Base-by-base conservation (phyloP, 2,329 filamentous ascomycete genomes). In the Fusarium mundagurra region DNA sequence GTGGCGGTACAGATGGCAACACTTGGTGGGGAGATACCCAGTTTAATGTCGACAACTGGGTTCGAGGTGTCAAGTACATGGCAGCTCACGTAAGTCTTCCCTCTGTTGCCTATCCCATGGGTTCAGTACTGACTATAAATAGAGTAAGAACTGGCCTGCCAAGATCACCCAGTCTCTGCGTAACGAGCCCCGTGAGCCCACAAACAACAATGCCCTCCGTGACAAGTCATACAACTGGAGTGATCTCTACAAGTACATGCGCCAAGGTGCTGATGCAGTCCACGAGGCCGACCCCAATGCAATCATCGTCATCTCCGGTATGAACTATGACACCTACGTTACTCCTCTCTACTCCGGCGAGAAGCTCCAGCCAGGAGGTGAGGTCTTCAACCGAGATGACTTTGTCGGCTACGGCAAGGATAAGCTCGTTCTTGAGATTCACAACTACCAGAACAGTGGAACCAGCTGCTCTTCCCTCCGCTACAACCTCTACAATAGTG, bases 1-100 rank as follows among this genome's bases (percentile, higher is more conserved):
- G 89, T 74, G 84, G 82, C 14, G 82, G 80, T 1, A 81, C 77
- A 0, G 89, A 91, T 59, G 88, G 88, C 7, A 91, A 91, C 77
- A 81, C 85, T 31, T 91, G 89, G 89, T 91, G 89, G 81, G 88
- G 90, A 17, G 90, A 92, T 76, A 85, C 80, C 1, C 85, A 90
- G 75, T 93, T 91, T 72, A 80, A 88, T 64, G 83, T 87, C 0
- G 80, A 83, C 4, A 91, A 91, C 45, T 93, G 91, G 91, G 83
- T 86, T 11, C 84, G 91, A 14, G 91, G 90, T 0, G 61, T 82
- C 89, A 29, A 79, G 81, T 92, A 88, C 76, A 92, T 93, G 88
- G 87, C 89, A 0, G 79, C 84, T 5, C 89, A 91, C 71, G 88
- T 88, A 82, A 75, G 84, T 57, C 3, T 2, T 8, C 16, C 6